Conservation (phyloP, 2,329 filamentous ascomycete species). For the Sclerotinia trifoliorum region DNA sequence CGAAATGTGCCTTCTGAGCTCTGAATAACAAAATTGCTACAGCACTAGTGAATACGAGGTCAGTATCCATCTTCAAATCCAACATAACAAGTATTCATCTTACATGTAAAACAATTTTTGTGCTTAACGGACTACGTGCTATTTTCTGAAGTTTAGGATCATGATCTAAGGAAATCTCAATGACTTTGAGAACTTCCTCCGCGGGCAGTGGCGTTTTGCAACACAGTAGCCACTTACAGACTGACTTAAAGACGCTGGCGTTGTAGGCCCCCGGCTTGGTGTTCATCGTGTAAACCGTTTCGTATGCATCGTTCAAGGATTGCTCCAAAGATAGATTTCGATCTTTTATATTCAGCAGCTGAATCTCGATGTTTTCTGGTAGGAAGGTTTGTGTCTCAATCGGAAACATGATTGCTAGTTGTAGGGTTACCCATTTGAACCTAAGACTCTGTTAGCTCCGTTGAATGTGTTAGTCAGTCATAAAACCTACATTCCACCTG, state of each 20-base stretch:
- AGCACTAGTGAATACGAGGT: not conserved
- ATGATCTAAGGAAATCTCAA: not conserved
- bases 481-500: not conserved
- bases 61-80: not conserved
- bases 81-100: not conserved
- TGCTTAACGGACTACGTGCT: not conserved
- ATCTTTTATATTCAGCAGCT: not conserved
- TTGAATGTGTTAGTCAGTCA: not conserved
- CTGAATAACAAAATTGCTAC: not conserved
- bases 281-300: not conserved
- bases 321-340: not conserved
- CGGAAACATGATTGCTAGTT: slow-evolving; percentile 5
- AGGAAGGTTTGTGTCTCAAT: slow-evolving; percentile 2
- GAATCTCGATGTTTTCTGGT: not conserved
- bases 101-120: not conserved
- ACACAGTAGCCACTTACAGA: not conserved
- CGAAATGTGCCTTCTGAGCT: not conserved
- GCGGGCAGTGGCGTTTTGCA: not conserved
- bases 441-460: not conserved
- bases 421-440: slow-evolving; percentile 4
- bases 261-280: not conserved
- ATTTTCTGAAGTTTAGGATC: not conserved
- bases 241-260: not conserved
- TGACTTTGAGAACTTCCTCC: not conserved
- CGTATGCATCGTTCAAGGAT: not conserved